phyloP scores from a whole-genome alignment of 2,329 filamentous ascomycete genomes.

The Cladophialophora psammophila region DNA sequence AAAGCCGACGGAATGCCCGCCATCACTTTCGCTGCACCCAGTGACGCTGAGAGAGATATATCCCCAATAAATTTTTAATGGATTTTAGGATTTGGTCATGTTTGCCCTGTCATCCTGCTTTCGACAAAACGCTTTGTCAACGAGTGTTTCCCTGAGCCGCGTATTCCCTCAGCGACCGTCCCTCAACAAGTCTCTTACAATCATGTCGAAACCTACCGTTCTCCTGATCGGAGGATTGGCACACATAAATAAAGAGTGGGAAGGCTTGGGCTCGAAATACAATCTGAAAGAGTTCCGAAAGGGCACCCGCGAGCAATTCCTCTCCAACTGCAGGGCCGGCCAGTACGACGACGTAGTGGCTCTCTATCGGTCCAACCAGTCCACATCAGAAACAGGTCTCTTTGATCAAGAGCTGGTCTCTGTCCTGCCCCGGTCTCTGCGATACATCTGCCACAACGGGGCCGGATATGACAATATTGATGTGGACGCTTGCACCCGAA shows the following conservation, averaged over 20 bases:
- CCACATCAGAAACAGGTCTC: slow-evolving; percentile 57
- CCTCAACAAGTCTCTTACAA: slow-evolving; percentile 8
- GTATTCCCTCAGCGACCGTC: not conserved
- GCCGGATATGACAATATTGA: slow-evolving; percentile 70
- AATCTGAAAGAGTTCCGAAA: slow-evolving; percentile 60
- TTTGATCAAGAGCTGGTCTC: slow-evolving; percentile 59
- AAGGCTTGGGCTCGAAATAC: slow-evolving; percentile 49
- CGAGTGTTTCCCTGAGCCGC: not conserved
- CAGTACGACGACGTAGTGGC: slow-evolving; percentile 63
- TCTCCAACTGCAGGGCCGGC: slow-evolving; percentile 62
- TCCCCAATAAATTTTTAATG: not conserved
- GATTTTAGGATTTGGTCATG: slow-evolving; percentile 8
- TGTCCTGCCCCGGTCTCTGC: slow-evolving; percentile 54
- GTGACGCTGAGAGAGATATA: slow-evolving; percentile 9
- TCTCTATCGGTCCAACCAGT: slow-evolving; percentile 66
- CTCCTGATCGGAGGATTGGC: slow-evolving; percentile 55
- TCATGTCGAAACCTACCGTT: slow-evolving; percentile 44
- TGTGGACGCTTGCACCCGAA: slow-evolving; percentile 59
- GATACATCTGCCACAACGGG: slow-evolving; percentile 62
- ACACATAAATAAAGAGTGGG: slow-evolving; percentile 54
- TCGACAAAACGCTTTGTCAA: not conserved
- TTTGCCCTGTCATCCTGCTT: slow-evolving; percentile 8
- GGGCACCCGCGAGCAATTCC: slow-evolving; percentile 63
- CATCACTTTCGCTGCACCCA: not conserved
- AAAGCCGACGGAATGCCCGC: slow-evolving; percentile 23